phyloP scores from a whole-genome alignment of 163 green algal species.

The Chlamydomonas reinhardtii region DNA sequence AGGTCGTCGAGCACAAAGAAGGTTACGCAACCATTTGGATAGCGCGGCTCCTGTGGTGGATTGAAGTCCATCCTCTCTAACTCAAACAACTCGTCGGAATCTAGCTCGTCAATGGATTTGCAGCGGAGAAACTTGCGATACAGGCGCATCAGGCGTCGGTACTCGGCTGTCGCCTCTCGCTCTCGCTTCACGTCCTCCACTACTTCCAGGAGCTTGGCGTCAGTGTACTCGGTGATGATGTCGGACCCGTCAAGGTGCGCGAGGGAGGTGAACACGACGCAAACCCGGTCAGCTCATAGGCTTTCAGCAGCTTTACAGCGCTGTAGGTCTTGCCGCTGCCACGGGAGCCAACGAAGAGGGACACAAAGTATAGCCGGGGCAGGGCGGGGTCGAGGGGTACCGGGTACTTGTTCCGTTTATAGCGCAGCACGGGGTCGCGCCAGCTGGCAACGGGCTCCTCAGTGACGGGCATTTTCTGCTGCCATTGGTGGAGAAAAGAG shows the following conservation, averaged over 20 bases:
- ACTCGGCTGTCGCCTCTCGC: not conserved
- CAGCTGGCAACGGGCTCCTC: not conserved
- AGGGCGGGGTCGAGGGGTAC: not conserved
- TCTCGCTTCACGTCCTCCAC: not conserved
- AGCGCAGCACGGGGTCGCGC: not conserved
- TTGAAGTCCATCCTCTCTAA: not conserved
- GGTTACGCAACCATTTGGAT: not conserved
- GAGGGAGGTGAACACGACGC: not conserved
- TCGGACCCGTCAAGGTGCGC: not conserved
- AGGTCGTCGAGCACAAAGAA: slow-evolving; percentile 10
- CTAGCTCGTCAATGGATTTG: not conserved
- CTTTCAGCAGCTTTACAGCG: not conserved
- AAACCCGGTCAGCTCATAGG: not conserved
- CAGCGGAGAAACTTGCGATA: not conserved
- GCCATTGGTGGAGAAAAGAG: not conserved
- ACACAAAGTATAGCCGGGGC: not conserved
- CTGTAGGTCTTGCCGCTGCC: not conserved
- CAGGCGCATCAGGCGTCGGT: not conserved
- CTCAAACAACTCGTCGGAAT: not conserved
- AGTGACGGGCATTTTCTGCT: not conserved
- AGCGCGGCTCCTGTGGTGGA: not conserved
- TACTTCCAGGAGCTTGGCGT: not conserved
- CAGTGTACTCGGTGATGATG: not conserved
- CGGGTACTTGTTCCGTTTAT: not conserved
- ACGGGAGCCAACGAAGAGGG: not conserved